phyloP scores from a whole-genome alignment of 1,284 basidiomycete species.

The Mycena citricolor region DNA sequence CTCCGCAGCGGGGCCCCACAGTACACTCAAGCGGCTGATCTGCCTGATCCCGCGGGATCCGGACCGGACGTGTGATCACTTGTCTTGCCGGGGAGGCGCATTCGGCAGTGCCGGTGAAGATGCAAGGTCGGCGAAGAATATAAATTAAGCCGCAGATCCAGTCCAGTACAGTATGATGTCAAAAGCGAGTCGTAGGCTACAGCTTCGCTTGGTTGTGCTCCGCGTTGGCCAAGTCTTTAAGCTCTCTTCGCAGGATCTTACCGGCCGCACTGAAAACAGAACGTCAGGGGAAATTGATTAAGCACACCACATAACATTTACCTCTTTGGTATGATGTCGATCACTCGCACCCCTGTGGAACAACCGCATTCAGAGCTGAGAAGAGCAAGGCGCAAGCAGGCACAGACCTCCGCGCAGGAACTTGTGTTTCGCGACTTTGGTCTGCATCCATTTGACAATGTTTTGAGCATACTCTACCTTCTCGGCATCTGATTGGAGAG shows the following conservation, averaged over 20 bases:
- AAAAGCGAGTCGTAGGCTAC: no score
- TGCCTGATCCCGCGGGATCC: no score
- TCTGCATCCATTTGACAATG: conserved; percentile 62
- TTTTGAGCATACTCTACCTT: conserved; percentile 42
- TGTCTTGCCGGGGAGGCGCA: no score
- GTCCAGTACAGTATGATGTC: no score
- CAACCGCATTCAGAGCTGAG: conserved; percentile 11
- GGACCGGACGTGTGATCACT: no score
- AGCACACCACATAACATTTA: conserved; percentile 31
- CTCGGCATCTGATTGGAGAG: conserved; percentile 37
- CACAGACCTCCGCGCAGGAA: conserved; percentile 55
- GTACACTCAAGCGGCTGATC: no score
- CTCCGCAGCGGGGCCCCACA: no score
- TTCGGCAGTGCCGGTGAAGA: no score
- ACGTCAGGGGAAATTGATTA: background rate
- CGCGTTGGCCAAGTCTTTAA: conserved; percentile 56
- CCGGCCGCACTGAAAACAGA: conserved; percentile 54
- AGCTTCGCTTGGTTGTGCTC: no score
- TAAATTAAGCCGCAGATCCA: no score
- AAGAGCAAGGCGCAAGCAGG: background rate
- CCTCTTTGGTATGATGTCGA: conserved; percentile 70
- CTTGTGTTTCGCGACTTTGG: conserved; percentile 64
- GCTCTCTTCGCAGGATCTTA: conserved; percentile 65
- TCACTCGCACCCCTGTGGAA: conserved; percentile 47
- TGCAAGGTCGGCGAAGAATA: no score